These are phyloP conservation scores for Kregervanrija fluxuum DNA, from an alignment of 805 yeast genomes.

Conservation along the genomic window DNA sequence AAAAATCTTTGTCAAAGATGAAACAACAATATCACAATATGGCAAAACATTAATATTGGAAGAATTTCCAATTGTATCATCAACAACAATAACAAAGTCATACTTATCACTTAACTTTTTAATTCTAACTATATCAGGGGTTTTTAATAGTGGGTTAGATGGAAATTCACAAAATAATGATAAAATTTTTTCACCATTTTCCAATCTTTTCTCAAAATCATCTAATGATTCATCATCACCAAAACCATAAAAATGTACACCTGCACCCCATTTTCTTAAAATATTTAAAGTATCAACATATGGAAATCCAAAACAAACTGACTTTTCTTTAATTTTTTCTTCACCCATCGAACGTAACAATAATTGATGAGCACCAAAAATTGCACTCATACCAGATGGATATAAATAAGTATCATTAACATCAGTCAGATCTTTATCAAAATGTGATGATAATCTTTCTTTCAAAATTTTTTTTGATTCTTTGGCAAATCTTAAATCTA, in stretches of 20 bases:
- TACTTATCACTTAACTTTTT: slow-evolving; percentile 59
- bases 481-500: slow-evolving; percentile 67
- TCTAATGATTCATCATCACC: slow-evolving; percentile 70
- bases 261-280: slow-evolving; percentile 85
- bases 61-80: slow-evolving; percentile 92
- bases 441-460: slow-evolving; percentile 66
- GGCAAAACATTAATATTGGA: slow-evolving; percentile 75
- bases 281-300: slow-evolving; percentile 89
- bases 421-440: slow-evolving; percentile 25
- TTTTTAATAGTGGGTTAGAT: slow-evolving; percentile 82
- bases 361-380: slow-evolving; percentile 69
- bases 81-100: slow-evolving; percentile 76
- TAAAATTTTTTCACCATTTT: slow-evolving; percentile 57
- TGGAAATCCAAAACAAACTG: slow-evolving; percentile 94
- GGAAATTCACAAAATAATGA: slow-evolving; percentile 91
- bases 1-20: slow-evolving; percentile 86
- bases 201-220: slow-evolving; percentile 55
- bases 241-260: slow-evolving; percentile 76
- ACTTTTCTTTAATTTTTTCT: slow-evolving; percentile 33
- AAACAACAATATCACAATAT: slow-evolving; percentile 78
- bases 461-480: slow-evolving; percentile 72
- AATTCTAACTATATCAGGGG: slow-evolving; percentile 68
- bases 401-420: slow-evolving; percentile 70
- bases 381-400: slow-evolving; percentile 91
- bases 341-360: slow-evolving; percentile 23